A percentile compares a stretch with the other conserved stretches of the same genome.
Conservation (phyloP, 345 rosid species). For the Pelargonium nanum region DNA sequence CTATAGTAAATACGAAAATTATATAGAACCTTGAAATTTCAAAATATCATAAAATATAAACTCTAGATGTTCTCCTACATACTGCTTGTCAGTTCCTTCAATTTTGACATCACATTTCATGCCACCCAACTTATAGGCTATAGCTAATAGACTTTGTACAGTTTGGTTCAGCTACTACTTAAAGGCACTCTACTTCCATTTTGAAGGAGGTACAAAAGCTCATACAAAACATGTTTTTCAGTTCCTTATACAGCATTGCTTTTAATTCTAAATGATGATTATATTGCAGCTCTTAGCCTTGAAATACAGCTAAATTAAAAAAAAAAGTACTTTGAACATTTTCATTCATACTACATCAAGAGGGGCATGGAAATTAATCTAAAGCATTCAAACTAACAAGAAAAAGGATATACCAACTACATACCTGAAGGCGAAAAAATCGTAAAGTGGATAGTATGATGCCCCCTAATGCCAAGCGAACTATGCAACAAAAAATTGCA, state of each 20-base stretch:
- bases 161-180: background rate
- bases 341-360: background rate
- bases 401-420: background rate
- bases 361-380: background rate
- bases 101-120: too few relatives aligned
- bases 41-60: too few relatives aligned
- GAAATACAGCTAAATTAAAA: background rate
- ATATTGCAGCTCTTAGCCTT: too few relatives aligned
- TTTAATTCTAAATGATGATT: too few relatives aligned
- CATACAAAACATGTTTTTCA: background rate
- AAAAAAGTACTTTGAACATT: background rate
- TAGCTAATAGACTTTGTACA: too few relatives aligned
- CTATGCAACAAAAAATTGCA: slow-evolving; percentile 28
- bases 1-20: too few relatives aligned
- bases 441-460: slow-evolving; percentile 54
- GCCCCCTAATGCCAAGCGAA: slow-evolving; percentile 76
- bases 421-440: slow-evolving; percentile 84
- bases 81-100: too few relatives aligned
- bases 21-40: too few relatives aligned
- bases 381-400: background rate
- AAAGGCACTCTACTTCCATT: background rate
- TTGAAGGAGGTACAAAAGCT: background rate
- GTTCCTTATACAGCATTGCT: background rate
- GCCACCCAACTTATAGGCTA: too few relatives aligned
- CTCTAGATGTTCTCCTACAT: too few relatives aligned